Evolutionary conservation across 495 filamentous ascomycete species (phyloP), one percentile per base, ranked within the genome.

Genomic region (Pseudevernia furfuracea): DNA sequence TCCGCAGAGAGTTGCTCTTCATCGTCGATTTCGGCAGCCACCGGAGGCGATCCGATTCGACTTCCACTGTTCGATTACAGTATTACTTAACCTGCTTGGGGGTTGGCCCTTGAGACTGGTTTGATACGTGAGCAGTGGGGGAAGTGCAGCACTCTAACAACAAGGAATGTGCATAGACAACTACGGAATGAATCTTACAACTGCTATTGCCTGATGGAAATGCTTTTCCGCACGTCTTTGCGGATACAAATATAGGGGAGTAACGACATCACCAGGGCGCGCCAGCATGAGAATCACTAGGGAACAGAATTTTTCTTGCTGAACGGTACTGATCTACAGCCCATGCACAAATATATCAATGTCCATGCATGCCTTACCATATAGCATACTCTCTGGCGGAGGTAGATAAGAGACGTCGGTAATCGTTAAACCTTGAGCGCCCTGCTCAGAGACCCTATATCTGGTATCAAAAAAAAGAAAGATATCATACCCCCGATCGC

Each of bases 391-490:
- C 30, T 34, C 17, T 55, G 30, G 28, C 15, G 12, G 25, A 36
- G 52, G 30, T 21, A 55, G 52, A 34, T 34, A 2, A 17, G 28
- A 53, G 25, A 53, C 12, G 49, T 14, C 28, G 32, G 12, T 32
- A 17, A 14, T 32, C 0, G 28, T 30, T 14, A 32, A 14, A 15
- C 52, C 6, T 12, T 9, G 30, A 21, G 52, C 52, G 52, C 52
- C 52, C 15, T 34, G 52, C 52, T 55, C 30, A 9, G 36, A 32
- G 21, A 7, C 56, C 62, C 62, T 60, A 64, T 14, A 39, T 39
- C 9, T 64, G 62, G 62, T 64, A 64, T 64, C 62, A 64, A 48
- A 41, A 32, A 38, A 62, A 55, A 53, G 38, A 32, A 10, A 6
- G 23, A 43, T 0, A 55, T 12, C 21, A 61, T 30, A 21, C n/a